A percentile compares a stretch with the other conserved stretches of the same genome.
Evolutionary conservation across 1,139 yeast species (phyloP).

Genomic region (Zygosaccharomyces sapae): DNA sequence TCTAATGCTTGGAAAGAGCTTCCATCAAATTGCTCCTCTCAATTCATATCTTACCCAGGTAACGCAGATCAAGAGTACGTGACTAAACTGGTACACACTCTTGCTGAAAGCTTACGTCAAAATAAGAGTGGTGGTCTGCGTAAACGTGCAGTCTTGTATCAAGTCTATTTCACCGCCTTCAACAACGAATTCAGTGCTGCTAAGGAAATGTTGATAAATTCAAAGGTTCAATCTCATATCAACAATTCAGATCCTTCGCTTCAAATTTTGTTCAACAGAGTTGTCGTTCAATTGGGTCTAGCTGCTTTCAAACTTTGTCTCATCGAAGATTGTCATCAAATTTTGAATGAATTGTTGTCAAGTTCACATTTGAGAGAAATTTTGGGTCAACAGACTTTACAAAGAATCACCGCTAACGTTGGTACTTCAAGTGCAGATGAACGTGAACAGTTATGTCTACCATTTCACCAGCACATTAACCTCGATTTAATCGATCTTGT

Average conservation of each 20-base stretch:
- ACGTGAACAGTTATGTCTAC: conserved; percentile 73
- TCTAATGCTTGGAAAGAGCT: conserved; percentile 61
- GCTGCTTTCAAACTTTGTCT: conserved; percentile 92
- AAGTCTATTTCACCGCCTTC: conserved; percentile 87
- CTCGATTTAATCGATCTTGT: conserved; percentile 92
- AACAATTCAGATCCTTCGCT: conserved; percentile 79
- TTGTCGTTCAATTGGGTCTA: conserved; percentile 91
- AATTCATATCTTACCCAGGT: conserved; percentile 30
- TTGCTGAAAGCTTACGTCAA: conserved; percentile 61
- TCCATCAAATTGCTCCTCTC: conserved; percentile 31
- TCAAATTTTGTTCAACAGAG: conserved; percentile 92
- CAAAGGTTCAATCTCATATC: conserved; percentile 78
- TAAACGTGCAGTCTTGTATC: conserved; percentile 78
- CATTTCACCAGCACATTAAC: conserved; percentile 98
- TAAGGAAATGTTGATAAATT: conserved; percentile 78
- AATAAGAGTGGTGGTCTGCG: conserved; percentile 67
- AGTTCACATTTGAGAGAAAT: conserved; percentile 86
- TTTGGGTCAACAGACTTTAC: conserved; percentile 81
- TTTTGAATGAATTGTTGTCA: conserved; percentile 82
- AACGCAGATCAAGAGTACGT: conserved; percentile 40
- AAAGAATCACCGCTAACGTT: conserved; percentile 49
- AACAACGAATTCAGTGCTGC: conserved; percentile 81
- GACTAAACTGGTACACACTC: conserved; percentile 56
- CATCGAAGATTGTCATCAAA: conserved; percentile 81
- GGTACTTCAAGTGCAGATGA: conserved; percentile 35